Base-by-base conservation (phyloP, 140 eudicot species). In the Cichorium intybus region DNA sequence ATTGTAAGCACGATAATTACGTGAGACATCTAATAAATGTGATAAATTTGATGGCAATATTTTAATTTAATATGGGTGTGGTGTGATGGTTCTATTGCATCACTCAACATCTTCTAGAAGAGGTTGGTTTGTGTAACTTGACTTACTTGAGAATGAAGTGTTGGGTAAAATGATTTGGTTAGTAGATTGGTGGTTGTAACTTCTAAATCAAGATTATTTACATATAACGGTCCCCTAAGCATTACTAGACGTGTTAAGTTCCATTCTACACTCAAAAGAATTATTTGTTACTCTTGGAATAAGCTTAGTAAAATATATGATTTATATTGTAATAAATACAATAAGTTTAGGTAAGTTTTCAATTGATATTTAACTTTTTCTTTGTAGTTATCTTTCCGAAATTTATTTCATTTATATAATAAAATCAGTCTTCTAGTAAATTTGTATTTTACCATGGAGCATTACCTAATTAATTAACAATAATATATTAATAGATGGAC, bases 51-150 rank as follows among this genome's bases (percentile, higher is more conserved):
- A 39, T 18, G 4, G 34, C 5, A 23, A 14, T 12, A 28, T 55
- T 18, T 12, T 20, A 10, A 33, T 45, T 24, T 31, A 52, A 35
- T 14, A n/a, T 43, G 11, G 45, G 33, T 39, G 39, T 56, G 48
- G 17, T 3, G 70, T 50, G 34, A 34, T 48, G 27, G 18, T 66
- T 50, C 53, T 50, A 18, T 75, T 60, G 70, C 60, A 69, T 22
- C 58, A 50, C 56, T 69, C 68, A 71, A 60, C 70, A 50, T 61
- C 84, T 78, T 82, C 87, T 82, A 82, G 87, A 82, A 74, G 64
- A 20, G 37, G 61, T 60, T 62, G 21, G 62, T 28, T 72, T 45
- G 62, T 6, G 34, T 77, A 41, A 35, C 79, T 69, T 74, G 75
- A 62, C 26, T 77, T 31, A 35, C 79, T 69, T 74, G 75, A 62